phyloP scores from a whole-genome alignment of 352 stramenopile species.

The Phytopythium aichiense region DNA sequence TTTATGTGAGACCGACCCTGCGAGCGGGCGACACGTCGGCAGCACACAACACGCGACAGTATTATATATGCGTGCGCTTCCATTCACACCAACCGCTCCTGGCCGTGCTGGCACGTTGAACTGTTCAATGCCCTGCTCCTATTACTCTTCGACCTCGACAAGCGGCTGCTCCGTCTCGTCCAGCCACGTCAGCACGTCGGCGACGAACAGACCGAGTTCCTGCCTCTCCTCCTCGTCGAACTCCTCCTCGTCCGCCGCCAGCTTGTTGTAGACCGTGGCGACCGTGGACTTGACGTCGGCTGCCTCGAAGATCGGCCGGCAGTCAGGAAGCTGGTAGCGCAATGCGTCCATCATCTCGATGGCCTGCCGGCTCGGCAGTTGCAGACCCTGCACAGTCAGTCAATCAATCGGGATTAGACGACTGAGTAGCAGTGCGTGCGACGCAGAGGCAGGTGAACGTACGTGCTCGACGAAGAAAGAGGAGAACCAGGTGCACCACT shows the following conservation, averaged over 20 bases:
- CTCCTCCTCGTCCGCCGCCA: conserved; percentile 25
- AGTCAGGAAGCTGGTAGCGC: conserved; percentile 54
- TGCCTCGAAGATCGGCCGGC: conserved; percentile 31
- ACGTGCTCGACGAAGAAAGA: conserved; percentile 49
- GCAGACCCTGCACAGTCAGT: conserved; percentile 17
- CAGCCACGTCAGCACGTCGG: conserved; percentile 19
- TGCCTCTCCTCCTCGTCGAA: conserved; percentile 52
- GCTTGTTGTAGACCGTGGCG: conserved; percentile 19
- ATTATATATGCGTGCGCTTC: conserved; percentile 4
- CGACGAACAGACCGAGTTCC: conserved; percentile 41
- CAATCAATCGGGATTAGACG: conserved; percentile 2
- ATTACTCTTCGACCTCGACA: not conserved
- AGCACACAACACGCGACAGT: not conserved
- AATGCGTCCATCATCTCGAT: conserved; percentile 61
- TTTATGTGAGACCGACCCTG: not conserved
- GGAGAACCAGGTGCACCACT: conserved; percentile 57
- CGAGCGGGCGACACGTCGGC: not conserved
- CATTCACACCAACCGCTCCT: not conserved
- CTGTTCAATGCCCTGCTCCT: not conserved
- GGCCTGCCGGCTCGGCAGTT: conserved; percentile 37
- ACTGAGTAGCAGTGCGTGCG: not conserved
- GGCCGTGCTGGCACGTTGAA: not conserved
- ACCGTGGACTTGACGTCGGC: conserved; percentile 39
- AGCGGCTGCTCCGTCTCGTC: conserved; percentile 8
- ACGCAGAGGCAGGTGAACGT: conserved; percentile 9